Base-by-base conservation (phyloP, 495 filamentous ascomycete genomes). In the Penicillium mononematosum region DNA sequence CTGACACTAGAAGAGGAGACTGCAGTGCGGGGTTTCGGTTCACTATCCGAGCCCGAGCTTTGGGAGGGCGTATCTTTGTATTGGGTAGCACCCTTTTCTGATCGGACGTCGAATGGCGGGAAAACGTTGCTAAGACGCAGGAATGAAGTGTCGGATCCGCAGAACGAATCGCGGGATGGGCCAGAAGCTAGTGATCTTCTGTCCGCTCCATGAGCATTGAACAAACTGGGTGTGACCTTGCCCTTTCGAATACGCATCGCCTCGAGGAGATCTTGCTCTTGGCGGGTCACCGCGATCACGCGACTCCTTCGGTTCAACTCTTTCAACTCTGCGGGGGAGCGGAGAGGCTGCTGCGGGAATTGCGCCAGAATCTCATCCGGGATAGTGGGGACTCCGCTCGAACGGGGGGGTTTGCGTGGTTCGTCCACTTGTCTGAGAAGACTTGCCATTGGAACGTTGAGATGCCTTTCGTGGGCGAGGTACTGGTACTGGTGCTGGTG, bases 251-350 rank as follows among this genome's bases (percentile, higher is more conserved):
- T 72, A 34, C 92, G 81, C 81, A 96, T 85, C 14, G 89, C 88
- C 60, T 90, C 88, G 8, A 96, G 75, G 6, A 96, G 75, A 66
- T 88, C 83, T 65, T 91, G 87, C 67, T 96, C 92, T 70, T 96
- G 90, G 50, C 84, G 80, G 0, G 90, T 96, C 47, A 96, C 90
- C 1, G 88, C 87, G 83, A 96, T 94, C 39, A 94, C 76, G 38
- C 86, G 85, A 49, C 83, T 87, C 59, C 80, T 78, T 22, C 75
- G 64, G 47, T 77, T 72, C 20, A 67, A 62, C 41, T 76, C 69
- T 38, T 65, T 72, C 45, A 70, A 53, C 34, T 65, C 60, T 50
- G 68, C 46, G 20, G 53, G 60, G 7, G 55, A 58, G 31, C 54
- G 58, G 11, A 44, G 47, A 9, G 57, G 63, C 42, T 61, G 59